A percentile compares a stretch with the other conserved stretches of the same genome.
Evolutionary conservation across 2,329 filamentous ascomycete species (phyloP).

Genomic region (Metarhizium humberi): DNA sequence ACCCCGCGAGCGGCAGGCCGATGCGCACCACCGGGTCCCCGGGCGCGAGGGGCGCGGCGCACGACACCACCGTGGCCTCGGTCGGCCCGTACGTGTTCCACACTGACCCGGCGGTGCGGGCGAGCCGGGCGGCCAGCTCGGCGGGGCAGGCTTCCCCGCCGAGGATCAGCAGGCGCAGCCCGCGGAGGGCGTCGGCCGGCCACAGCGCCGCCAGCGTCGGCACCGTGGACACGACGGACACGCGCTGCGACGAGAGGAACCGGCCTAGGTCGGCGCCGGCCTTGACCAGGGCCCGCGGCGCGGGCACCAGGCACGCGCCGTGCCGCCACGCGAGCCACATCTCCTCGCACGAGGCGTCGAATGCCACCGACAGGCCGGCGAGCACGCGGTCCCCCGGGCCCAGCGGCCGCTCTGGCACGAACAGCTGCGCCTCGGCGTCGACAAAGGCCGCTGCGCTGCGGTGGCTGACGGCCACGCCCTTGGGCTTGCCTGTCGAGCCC

Average conservation of each 20-base stretch:
- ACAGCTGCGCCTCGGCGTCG: constrained; percentile 13
- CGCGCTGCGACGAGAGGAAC: constrained; percentile 11
- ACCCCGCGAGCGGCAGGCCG: constrained; percentile 13
- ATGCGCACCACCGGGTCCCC: constrained; percentile 10
- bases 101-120: constrained; percentile 10
- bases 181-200: constrained; percentile 11
- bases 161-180: constrained; percentile 13
- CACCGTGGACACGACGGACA: constrained; percentile 15
- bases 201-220: constrained; percentile 13
- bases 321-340: constrained; percentile 16
- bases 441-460: constrained; percentile 15
- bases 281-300: constrained; percentile 12
- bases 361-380: constrained; percentile 13
- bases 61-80: constrained; percentile 14
- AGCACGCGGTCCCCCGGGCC: constrained; percentile 14
- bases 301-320: constrained; percentile 13
- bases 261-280: constrained; percentile 12
- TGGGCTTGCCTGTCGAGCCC: constrained; percentile 14
- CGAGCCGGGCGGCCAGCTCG: constrained; percentile 11
- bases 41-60: constrained; percentile 10
- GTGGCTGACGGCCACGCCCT: constrained; percentile 15
- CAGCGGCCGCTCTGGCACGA: constrained; percentile 11
- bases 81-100: constrained; percentile 18
- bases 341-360: constrained; percentile 15
- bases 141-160: constrained; percentile 14